Evolutionary conservation across 1,284 basidiomycete genomes (phyloP).

Genomic region (Ustilago shanxiensis): DNA sequence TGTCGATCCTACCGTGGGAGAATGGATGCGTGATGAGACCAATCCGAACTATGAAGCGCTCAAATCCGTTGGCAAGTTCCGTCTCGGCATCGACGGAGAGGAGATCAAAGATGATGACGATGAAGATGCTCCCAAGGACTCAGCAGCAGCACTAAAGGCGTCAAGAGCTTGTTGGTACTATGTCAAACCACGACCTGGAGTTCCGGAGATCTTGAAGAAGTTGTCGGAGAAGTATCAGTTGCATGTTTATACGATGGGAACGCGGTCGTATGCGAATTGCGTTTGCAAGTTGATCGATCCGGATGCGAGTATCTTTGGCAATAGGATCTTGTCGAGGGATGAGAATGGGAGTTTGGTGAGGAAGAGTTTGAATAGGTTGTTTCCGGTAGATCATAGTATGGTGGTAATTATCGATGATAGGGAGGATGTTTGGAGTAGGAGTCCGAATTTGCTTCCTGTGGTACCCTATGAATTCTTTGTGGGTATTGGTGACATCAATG

Average conservation of each 20-base stretch:
- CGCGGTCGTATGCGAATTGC: constrained; percentile 93
- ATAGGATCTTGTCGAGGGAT: constrained; percentile 89
- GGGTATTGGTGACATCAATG: constrained; percentile 99
- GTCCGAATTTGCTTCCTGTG: constrained; percentile 93
- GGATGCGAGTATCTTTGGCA: constrained; percentile 84
- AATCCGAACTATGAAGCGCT: constrained; percentile 91
- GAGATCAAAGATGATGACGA: constrained; percentile 49
- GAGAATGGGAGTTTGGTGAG: constrained; percentile 85
- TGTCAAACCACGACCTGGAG: constrained; percentile 92
- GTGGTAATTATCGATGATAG: constrained; percentile 99
- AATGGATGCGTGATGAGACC: constrained; percentile 87
- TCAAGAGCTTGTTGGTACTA: constrained; percentile 87
- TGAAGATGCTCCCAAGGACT: constrained; percentile 23
- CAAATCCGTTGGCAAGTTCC: constrained; percentile 86
- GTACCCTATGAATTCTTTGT: constrained; percentile 98
- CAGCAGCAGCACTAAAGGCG: constrained; percentile 21
- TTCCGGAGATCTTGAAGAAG: constrained; percentile 80
- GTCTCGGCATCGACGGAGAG: constrained; percentile 83
- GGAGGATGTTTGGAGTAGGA: constrained; percentile 95
- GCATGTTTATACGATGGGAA: constrained; percentile 99
- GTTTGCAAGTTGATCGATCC: constrained; percentile 95
- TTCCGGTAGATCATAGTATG: constrained; percentile 94
- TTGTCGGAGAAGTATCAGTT: constrained; percentile 89
- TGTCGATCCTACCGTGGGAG: constrained; percentile 96
- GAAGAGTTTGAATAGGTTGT: constrained; percentile 89